These are phyloP conservation scores for Aspergillus diversus DNA, from an alignment of 495 filamentous ascomycete species.

Conservation along the genomic window DNA sequence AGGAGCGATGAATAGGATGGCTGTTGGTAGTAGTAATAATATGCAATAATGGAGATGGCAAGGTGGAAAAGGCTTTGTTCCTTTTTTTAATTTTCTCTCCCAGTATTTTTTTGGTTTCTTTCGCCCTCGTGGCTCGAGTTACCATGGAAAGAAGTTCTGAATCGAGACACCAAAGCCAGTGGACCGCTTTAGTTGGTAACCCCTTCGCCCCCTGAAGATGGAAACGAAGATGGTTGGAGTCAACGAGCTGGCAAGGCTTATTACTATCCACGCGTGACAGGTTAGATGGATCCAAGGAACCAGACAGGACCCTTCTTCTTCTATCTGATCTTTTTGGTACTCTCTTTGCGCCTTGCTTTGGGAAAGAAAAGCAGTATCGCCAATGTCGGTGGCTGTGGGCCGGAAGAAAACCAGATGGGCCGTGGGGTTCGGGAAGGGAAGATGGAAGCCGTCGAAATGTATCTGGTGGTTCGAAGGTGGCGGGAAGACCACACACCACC, in stretches of 20 bases:
- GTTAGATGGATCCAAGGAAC: constrained; percentile 12
- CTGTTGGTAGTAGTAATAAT: constrained; percentile 6
- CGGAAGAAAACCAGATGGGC: constrained; percentile 2
- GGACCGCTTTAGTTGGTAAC: constrained; percentile 16
- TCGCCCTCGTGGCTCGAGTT: constrained; percentile 17
- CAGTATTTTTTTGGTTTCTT: constrained; percentile 11
- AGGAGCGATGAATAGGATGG: constrained; percentile 21
- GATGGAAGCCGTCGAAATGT: constrained; percentile 8
- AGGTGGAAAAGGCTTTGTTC: constrained; percentile 6
- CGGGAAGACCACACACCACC: constrained; percentile 8
- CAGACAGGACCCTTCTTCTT: constrained; percentile 5
- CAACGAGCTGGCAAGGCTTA: background rate
- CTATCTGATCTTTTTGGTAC: background rate
- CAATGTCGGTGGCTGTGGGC: constrained; percentile 8
- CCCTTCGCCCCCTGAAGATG: constrained; percentile 22
- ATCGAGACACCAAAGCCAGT: constrained; percentile 15
- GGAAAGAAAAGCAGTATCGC: background rate
- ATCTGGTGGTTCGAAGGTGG: constrained; percentile 11
- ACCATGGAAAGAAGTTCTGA: constrained; percentile 22
- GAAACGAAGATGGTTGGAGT: constrained; percentile 8
- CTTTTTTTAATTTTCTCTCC: constrained; percentile 1
- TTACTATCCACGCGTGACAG: constrained; percentile 8
- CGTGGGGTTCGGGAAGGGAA: constrained; percentile 7
- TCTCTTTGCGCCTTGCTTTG: background rate
- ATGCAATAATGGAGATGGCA: constrained; percentile 10